Evolutionary conservation across 345 rosid genomes (phyloP).

Genomic region (Leavenworthia alabamica): DNA sequence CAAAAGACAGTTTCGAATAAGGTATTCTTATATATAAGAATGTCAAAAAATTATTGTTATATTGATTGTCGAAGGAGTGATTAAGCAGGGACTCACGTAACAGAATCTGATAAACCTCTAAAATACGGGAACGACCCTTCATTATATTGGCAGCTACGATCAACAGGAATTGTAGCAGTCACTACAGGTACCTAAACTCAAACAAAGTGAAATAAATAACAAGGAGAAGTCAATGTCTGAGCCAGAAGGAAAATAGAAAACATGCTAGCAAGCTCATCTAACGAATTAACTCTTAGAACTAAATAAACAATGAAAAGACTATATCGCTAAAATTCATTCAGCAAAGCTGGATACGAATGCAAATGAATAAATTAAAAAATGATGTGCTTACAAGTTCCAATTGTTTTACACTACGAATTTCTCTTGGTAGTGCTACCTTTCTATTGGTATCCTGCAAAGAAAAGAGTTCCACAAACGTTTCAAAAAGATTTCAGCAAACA

Average conservation of each 20-base stretch:
- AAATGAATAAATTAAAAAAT: neutral
- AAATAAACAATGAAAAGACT: neutral
- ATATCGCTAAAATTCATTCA: neutral
- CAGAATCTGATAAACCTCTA: slow-evolving; percentile 73
- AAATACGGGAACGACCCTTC: slow-evolving; percentile 85
- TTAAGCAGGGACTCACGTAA: slow-evolving; percentile 41
- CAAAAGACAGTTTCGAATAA: slow-evolving; percentile 15
- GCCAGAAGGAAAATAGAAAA: slow-evolving; percentile 3
- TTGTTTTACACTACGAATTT: slow-evolving; percentile 70
- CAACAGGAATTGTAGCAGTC: slow-evolving; percentile 77
- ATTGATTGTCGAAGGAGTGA: neutral
- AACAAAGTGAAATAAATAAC: slow-evolving; percentile 8
- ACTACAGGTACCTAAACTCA: slow-evolving; percentile 80
- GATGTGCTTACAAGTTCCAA: slow-evolving; percentile 71
- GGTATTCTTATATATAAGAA: slow-evolving; percentile 10
- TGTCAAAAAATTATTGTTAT: neutral
- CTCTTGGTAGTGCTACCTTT: slow-evolving; percentile 68
- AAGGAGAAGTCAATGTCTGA: neutral
- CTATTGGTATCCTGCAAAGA: slow-evolving; percentile 63
- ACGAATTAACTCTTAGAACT: neutral
- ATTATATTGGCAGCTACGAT: slow-evolving; percentile 62
- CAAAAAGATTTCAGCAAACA: slow-evolving; percentile 9
- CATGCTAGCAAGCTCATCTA: slow-evolving; percentile 6
- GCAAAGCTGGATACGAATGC: slow-evolving; percentile 13
- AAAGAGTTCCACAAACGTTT: slow-evolving; percentile 15